phyloP scores from a whole-genome alignment of 768 basidiomycete species.

The Hysterangium stoloniferum region DNA sequence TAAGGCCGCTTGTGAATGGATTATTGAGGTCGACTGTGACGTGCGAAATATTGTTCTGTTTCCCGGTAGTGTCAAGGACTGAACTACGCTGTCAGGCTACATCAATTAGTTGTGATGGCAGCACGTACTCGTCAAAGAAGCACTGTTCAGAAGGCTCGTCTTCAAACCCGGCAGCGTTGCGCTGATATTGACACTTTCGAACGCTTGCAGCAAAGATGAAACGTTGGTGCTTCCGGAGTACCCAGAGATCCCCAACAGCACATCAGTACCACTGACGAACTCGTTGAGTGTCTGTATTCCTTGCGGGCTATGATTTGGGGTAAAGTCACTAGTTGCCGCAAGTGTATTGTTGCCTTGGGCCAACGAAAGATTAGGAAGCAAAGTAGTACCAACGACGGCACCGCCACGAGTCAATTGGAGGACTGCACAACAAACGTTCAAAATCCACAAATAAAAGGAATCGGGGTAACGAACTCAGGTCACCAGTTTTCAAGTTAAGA shows the following conservation, averaged over 20 bases:
- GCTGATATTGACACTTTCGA: conserved; percentile 49
- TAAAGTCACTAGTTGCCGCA: conserved; percentile 41
- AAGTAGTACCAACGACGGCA: conserved; percentile 47
- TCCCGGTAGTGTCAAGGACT: conserved; percentile 57
- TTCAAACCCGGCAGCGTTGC: conserved; percentile 54
- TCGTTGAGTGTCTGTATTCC: conserved; percentile 58
- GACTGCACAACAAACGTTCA: conserved; percentile 26
- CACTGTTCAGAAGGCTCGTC: conserved; percentile 46
- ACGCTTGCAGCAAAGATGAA: conserved; percentile 50
- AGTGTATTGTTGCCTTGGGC: conserved; percentile 54
- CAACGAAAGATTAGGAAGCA: conserved; percentile 53
- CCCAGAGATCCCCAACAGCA: conserved; percentile 48
- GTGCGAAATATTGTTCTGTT: conserved; percentile 52
- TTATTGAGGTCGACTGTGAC: conserved; percentile 56
- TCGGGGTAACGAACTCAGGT: conserved; percentile 42
- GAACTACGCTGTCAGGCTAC: conserved; percentile 1
- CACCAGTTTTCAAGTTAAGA: conserved; percentile 52
- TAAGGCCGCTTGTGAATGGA: conserved; percentile 55
- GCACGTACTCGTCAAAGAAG: conserved; percentile 42
- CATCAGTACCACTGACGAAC: conserved; percentile 59
- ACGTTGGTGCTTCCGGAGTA: conserved; percentile 54
- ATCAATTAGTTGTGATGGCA: too few relatives aligned
- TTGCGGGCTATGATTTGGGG: conserved; percentile 52
- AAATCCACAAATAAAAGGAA: too few relatives aligned
- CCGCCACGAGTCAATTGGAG: conserved; percentile 49